Evolutionary conservation across 2,329 filamentous ascomycete species (phyloP), one percentile per base, ranked within the genome.

Genomic region (Diplodia mutila): DNA sequence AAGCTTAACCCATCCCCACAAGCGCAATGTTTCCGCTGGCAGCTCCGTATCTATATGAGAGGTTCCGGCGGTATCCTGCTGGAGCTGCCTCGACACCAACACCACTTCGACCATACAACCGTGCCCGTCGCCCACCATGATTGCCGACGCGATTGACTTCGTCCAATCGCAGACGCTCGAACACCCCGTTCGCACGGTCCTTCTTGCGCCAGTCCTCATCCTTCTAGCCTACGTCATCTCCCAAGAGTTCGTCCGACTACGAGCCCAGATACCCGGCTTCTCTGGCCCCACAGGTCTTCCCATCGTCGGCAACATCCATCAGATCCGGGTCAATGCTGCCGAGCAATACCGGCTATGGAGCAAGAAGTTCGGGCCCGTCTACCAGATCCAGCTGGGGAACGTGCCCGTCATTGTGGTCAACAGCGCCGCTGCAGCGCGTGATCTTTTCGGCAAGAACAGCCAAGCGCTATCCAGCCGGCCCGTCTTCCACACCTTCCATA

Each of bases 401-500:
- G 76, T 80, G 46, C 80, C 80, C 0, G 77, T 83, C 4, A 73
- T 82, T 6, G 79, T 82, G 9, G 80, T 82, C 49, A 82, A 81
- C 69, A 80, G 73, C 51, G 80, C 80, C 0, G 77, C 77, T 27
- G 75, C 78, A 11, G 80, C 80, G 39, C 76, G 73, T 63, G 77
- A 78, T 67, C 74, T 82, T 27, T 82, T 82, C 53, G 79, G 80
- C 18, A 75, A 78, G 12, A 77, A 81, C 65, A 80, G 78, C 57
- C 78, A 81, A 68, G 79, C 79, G 2, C 70, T 82, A 64, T 80
- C 77, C 66, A 80, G 77, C 6, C 72, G 80, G 21, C 80, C 81
- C 0, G 78, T 81, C 6, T 81, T 82, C 66, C 81, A 81, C 73
- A 82, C 81, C 1, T 82, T 83, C 68, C 80, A 83, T 64, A 82